Base-by-base conservation (phyloP, 768 basidiomycete genomes). In the Clathrus columnatus region DNA sequence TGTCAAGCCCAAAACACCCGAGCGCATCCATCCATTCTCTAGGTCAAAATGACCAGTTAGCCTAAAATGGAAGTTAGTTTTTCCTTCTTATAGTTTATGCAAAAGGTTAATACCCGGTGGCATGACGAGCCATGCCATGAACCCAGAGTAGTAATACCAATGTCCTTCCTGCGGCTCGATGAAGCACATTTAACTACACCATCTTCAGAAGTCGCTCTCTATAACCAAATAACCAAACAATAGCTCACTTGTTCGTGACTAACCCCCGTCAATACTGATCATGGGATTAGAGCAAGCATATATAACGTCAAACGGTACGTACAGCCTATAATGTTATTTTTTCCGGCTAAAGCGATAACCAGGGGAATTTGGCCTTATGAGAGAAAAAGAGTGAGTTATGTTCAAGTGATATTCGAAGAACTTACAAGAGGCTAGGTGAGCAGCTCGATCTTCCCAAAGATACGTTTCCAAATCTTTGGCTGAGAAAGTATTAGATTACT, bases 331-430 rank as follows among this genome's bases (percentile, higher is more conserved):
- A 81, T 62, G 55, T 84, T 84, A 65, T 85, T 84, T 68, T 79
- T 79, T 58, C 77, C 79, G 1, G 80, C 81, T 23, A 85, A 72
- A 2, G 75, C 81, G 16, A 75, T 72, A 61, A 84, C 69, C 18
- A 85, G 68, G 1, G 81, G 77, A 0, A 81, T 64, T 63, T 85
- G 81, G 36, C 69, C 69, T 6, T 66, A 64, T 0, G 74, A 78
- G 21, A 81, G 71, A 26, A 66, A 65, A 0, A 70, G 76, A 1
- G 74, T 69, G 24, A 74, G 68, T 56, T 78, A 61, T 7, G 62
- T 60, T 66, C 68, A 75, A 48, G 42, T 61, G 1, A 17, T 46
- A 32, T 16, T 16, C 16, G 16, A 32, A 16, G 30, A 7, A 7
- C 30, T 32, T 32, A 32, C 68, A 71, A 26, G 75, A 71, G 2